phyloP scores from a whole-genome alignment of 495 filamentous ascomycete species.

The Podospora bellae-mahoneyi region DNA sequence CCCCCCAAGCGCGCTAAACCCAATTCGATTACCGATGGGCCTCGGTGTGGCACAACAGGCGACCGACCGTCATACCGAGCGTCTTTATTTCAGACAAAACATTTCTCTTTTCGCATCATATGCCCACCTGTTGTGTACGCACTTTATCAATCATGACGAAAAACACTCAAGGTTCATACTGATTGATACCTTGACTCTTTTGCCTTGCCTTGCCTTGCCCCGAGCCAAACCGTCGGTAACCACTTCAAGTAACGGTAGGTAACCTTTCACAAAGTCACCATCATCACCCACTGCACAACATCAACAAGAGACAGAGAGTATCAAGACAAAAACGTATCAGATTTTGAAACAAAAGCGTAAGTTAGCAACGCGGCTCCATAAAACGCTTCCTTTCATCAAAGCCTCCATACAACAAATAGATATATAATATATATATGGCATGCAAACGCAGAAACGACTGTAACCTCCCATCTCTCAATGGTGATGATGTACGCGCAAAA shows the following conservation, averaged over 20 bases:
- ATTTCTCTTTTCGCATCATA: conserved; percentile 1
- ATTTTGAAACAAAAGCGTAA: neutral
- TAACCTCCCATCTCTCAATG: neutral
- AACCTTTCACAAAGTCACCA: neutral
- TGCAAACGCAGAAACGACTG: neutral
- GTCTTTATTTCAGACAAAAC: neutral
- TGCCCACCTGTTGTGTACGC: neutral
- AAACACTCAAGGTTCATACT: neutral
- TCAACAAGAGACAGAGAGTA: neutral
- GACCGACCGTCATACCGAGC: neutral
- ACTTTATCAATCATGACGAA: neutral
- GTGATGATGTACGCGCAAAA: neutral
- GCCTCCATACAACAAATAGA: neutral
- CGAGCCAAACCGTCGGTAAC: neutral
- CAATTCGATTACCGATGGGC: conserved; percentile 16
- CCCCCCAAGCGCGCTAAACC: neutral
- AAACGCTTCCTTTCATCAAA: neutral
- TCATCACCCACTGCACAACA: neutral
- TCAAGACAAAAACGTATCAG: neutral
- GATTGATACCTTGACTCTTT: neutral
- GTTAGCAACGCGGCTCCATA: neutral
- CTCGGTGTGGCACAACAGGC: too few relatives aligned
- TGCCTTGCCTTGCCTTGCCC: too few relatives aligned
- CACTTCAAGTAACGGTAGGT: neutral
- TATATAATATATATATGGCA: neutral